A percentile compares a stretch with the other conserved stretches of the same genome.
phyloP scores from a whole-genome alignment of 331 rosid species.

The Pyracantha coccinea region DNA sequence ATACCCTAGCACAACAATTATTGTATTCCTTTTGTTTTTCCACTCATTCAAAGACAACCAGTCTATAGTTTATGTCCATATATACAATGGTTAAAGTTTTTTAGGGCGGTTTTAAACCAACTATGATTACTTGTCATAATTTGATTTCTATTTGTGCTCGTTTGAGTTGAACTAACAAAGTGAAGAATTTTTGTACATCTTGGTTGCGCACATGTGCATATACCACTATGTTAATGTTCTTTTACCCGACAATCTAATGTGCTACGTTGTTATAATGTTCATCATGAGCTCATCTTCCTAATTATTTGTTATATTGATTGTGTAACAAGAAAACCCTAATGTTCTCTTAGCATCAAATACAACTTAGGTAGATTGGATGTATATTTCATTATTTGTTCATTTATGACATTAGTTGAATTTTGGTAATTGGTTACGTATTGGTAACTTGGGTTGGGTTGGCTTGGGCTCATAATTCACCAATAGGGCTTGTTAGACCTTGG shows the following conservation, averaged over 20 bases:
- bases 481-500: not conserved
- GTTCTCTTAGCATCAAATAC: not conserved
- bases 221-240: not conserved
- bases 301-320: not conserved
- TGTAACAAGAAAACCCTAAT: not conserved
- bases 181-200: not conserved
- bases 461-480: not conserved
- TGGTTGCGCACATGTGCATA: not conserved
- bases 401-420: not conserved
- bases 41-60: not conserved
- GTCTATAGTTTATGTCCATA: too few species aligned
- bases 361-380: too few species aligned
- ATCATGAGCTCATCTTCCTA: not conserved
- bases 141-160: not conserved
- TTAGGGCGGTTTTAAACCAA: not conserved
- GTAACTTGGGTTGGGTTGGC: not conserved
- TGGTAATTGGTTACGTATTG: not conserved
- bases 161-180: not conserved
- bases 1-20: not conserved
- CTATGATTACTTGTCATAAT: not conserved
- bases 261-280: not conserved
- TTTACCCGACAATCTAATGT: not conserved
- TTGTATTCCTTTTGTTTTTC: not conserved
- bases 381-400: too few species aligned
- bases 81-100: not conserved